Conservation (phyloP, 2,329 filamentous ascomycete species). For the Microsporum canis region DNA sequence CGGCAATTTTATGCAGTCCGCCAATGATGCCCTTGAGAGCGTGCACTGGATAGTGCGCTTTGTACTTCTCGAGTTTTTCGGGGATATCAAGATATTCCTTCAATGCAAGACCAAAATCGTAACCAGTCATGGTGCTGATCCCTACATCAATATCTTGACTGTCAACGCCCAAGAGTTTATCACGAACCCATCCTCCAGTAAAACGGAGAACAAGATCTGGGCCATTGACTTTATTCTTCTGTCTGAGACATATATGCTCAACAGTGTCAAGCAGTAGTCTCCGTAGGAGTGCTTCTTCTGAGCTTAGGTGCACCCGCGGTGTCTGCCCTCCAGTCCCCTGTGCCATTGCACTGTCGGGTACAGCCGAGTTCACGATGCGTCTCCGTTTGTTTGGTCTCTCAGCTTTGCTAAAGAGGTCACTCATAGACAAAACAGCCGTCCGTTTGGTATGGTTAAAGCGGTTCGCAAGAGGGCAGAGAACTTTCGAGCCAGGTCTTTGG, state of each 20-base stretch:
- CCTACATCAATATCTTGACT: slow-evolving; percentile 41
- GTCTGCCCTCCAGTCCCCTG: slow-evolving; percentile 6
- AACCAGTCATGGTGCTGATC: slow-evolving; percentile 41
- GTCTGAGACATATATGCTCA: slow-evolving; percentile 43
- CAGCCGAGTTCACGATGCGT: slow-evolving; percentile 20
- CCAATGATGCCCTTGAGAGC: slow-evolving; percentile 47
- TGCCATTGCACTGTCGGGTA: not conserved
- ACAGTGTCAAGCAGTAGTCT: slow-evolving; percentile 75
- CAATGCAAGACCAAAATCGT: slow-evolving; percentile 35
- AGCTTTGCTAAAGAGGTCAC: not conserved
- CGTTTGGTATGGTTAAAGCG: not conserved
- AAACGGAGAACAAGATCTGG: slow-evolving; percentile 33
- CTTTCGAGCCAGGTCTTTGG: not conserved
- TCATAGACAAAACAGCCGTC: not conserved
- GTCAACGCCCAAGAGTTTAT: slow-evolving; percentile 37
- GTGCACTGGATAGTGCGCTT: slow-evolving; percentile 33
- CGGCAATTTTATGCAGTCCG: slow-evolving; percentile 74
- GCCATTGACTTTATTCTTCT: slow-evolving; percentile 30
- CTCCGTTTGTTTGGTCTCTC: slow-evolving; percentile 25
- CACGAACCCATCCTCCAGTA: slow-evolving; percentile 41
- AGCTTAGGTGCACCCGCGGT: slow-evolving; percentile 48
- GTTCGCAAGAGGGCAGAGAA: not conserved
- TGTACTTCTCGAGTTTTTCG: slow-evolving; percentile 34
- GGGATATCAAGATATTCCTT: slow-evolving; percentile 34
- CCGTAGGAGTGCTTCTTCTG: slow-evolving; percentile 60